phyloP scores from a whole-genome alignment of 805 yeast genomes.

The Yamadazyma akitaensis region DNA sequence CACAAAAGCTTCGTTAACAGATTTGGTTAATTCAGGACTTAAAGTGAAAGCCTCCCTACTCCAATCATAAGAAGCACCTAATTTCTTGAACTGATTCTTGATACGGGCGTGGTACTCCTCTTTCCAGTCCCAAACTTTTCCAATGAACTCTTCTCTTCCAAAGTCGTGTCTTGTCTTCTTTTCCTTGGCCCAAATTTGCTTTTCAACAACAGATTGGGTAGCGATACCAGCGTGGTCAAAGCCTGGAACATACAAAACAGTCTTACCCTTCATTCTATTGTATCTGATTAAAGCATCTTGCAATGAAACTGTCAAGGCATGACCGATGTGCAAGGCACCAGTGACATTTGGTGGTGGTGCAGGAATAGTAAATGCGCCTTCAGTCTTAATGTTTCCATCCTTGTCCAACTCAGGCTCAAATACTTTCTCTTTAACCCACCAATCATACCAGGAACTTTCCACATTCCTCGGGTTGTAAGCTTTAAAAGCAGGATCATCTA shows the following conservation, averaged over 20 bases:
- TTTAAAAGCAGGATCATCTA: slow-evolving; percentile 90
- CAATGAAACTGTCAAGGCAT: slow-evolving; percentile 90
- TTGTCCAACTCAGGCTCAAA: slow-evolving; percentile 82
- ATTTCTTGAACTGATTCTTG: slow-evolving; percentile 73
- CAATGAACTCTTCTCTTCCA: slow-evolving; percentile 87
- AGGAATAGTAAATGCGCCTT: slow-evolving; percentile 85
- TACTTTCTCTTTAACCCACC: slow-evolving; percentile 91
- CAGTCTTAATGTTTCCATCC: slow-evolving; percentile 74
- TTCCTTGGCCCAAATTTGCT: slow-evolving; percentile 85
- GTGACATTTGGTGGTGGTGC: slow-evolving; percentile 99
- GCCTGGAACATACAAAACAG: slow-evolving; percentile 90
- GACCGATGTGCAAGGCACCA: slow-evolving; percentile 98
- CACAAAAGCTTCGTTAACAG: slow-evolving; percentile 91
- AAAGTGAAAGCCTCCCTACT: slow-evolving; percentile 89
- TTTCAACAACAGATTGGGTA: slow-evolving; percentile 97
- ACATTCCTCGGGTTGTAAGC: slow-evolving; percentile 91
- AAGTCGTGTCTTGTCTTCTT: slow-evolving; percentile 90
- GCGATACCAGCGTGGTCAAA: slow-evolving; percentile 99
- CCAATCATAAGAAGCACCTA: slow-evolving; percentile 99
- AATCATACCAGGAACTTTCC: slow-evolving; percentile 94
- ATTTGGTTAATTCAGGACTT: slow-evolving; percentile 68
- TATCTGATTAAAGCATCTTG: slow-evolving; percentile 92
- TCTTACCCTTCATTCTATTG: slow-evolving; percentile 96
- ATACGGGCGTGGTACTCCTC: slow-evolving; percentile 86
- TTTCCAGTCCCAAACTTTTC: slow-evolving; percentile 97